Conservation (phyloP, 1,284 basidiomycete species). For the Boletus sp. region DNA sequence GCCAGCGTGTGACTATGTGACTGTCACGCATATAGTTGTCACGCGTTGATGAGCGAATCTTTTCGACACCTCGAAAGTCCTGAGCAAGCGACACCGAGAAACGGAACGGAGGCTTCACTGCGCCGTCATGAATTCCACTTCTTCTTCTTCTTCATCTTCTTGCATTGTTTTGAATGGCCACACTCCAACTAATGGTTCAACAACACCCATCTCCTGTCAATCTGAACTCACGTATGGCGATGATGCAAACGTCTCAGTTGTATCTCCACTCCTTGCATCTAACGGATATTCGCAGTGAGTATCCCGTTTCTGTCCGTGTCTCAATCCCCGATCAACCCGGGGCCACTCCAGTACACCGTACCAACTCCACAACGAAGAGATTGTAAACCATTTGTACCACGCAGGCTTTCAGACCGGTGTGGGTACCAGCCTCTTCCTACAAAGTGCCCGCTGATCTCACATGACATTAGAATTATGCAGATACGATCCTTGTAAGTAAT, state of each 20-base stretch:
- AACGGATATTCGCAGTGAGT: slow-evolving; percentile 47
- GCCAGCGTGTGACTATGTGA: slow-evolving; percentile 17
- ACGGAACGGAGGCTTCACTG: too few species aligned
- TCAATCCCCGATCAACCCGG: slow-evolving; percentile 13
- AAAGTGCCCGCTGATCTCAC: slow-evolving; percentile 11
- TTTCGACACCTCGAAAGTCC: slow-evolving; percentile 10
- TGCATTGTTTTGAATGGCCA: slow-evolving; percentile 23
- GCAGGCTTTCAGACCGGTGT: slow-evolving; percentile 77
- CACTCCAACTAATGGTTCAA: slow-evolving; percentile 23
- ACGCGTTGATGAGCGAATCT: slow-evolving; percentile 23
- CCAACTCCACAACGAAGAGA: slow-evolving; percentile 63
- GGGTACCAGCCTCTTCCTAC: slow-evolving; percentile 33
- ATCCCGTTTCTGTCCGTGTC: neutral
- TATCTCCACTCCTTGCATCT: slow-evolving; percentile 24
- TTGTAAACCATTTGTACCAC: slow-evolving; percentile 71
- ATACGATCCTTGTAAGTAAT: slow-evolving; percentile 65
- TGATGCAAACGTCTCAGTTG: slow-evolving; percentile 19
- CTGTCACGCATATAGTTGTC: slow-evolving; percentile 23
- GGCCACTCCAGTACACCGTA: slow-evolving; percentile 40
- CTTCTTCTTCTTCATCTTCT: slow-evolving; percentile 30
- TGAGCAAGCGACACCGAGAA: slow-evolving; percentile 5
- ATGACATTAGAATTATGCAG: slow-evolving; percentile 65
- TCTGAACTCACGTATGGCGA: slow-evolving; percentile 23
- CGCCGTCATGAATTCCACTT: slow-evolving; percentile 20
- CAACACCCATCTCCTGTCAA: slow-evolving; percentile 15